A percentile compares a stretch with the other conserved stretches of the same genome.
These are phyloP conservation scores for Ogataea angusta DNA, from an alignment of 805 yeast species.

Conservation along the genomic window DNA sequence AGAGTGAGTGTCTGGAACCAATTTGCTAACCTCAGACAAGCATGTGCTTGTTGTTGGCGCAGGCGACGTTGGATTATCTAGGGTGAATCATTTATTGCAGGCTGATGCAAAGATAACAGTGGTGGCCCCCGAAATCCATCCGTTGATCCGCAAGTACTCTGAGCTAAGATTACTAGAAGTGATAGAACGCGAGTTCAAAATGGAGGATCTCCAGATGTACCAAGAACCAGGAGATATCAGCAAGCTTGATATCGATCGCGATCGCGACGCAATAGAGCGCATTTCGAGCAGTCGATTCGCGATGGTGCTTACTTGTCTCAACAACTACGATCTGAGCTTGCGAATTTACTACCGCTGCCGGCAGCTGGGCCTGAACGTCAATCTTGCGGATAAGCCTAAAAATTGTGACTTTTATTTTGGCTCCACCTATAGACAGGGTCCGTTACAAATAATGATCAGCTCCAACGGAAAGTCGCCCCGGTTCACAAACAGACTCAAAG, in stretches of 20 bases:
- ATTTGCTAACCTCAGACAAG: conserved; percentile 31
- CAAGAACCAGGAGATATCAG: conserved; percentile 25
- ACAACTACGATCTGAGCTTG: conserved; percentile 59
- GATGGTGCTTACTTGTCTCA: conserved; percentile 70
- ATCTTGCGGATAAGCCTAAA: conserved; percentile 82
- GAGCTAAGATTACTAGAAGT: conserved; percentile 42
- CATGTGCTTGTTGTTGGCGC: conserved; percentile 76
- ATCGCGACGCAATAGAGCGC: conserved; percentile 33
- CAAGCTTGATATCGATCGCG: conserved; percentile 27
- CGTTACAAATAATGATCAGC: conserved; percentile 74
- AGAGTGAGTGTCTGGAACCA: conserved; percentile 34
- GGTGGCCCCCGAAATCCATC: conserved; percentile 44
- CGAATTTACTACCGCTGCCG: conserved; percentile 52
- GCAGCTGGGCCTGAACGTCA: conserved; percentile 53
- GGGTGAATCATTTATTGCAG: conserved; percentile 61
- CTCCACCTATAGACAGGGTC: conserved; percentile 67
- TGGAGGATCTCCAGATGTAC: conserved; percentile 49
- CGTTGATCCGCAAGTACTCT: conserved; percentile 34
- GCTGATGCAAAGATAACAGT: conserved; percentile 73
- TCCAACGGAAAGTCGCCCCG: conserved; percentile 84
- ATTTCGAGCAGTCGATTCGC: conserved; percentile 47
- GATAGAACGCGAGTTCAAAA: conserved; percentile 41
- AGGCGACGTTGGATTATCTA: conserved; percentile 70
- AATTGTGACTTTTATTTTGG: conserved; percentile 86
- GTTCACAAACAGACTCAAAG: conserved; percentile 59